Conservation (phyloP, 257 asterid genomes). For the Rauvolfia tetraphylla region DNA sequence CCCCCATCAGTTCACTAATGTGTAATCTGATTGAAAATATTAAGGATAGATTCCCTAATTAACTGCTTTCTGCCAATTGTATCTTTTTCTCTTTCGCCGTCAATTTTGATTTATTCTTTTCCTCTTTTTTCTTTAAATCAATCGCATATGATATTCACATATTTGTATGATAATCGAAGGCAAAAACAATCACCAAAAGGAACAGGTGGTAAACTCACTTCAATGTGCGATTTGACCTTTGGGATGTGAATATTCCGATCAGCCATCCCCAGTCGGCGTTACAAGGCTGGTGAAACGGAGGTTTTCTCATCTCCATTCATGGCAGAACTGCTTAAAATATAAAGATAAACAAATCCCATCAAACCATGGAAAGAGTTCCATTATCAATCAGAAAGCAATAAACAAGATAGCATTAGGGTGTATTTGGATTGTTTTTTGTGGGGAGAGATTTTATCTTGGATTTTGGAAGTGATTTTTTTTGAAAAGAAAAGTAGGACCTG, state of each 20-base stretch:
- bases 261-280: slow-evolving; percentile 31
- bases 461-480: no score
- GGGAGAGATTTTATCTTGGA: no score
- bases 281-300: slow-evolving; percentile 19
- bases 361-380: slow-evolving; percentile 4
- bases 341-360: slow-evolving; percentile 3
- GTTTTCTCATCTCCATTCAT: slow-evolving; percentile 32
- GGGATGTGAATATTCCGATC: slow-evolving; percentile 21
- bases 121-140: neutral
- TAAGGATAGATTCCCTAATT: neutral
- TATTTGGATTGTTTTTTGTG: no score
- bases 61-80: neutral
- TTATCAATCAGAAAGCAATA: neutral
- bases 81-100: neutral
- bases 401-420: neutral
- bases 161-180: neutral
- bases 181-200: neutral
- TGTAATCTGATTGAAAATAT: neutral
- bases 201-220: slow-evolving; percentile 23
- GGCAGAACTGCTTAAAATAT: slow-evolving; percentile 27
- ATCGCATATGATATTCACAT: no score
- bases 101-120: neutral
- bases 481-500: no score
- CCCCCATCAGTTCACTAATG: neutral
- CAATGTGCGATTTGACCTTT: slow-evolving; percentile 32